These are phyloP conservation scores for Exophiala sideris DNA, from an alignment of 2,329 filamentous ascomycete genomes.

Conservation along the genomic window DNA sequence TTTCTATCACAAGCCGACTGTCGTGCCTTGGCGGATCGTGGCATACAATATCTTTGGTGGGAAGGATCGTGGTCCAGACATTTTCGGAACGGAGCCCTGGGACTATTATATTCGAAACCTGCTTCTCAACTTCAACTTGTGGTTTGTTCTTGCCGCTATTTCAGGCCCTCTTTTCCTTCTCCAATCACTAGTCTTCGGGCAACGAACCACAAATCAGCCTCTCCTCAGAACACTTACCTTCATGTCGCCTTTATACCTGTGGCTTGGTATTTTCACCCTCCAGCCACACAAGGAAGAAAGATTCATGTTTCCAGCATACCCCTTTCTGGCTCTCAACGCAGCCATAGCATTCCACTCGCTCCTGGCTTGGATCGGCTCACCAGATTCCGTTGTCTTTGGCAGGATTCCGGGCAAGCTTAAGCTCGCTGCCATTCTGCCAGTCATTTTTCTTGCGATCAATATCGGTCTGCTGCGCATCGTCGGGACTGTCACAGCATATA, in stretches of 20 bases:
- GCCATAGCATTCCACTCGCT: slow-evolving; percentile 79
- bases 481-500: slow-evolving; percentile 77
- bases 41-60: slow-evolving; percentile 90
- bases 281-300: slow-evolving; percentile 97
- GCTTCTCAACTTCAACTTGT: slow-evolving; percentile 89
- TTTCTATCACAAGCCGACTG: slow-evolving; percentile 75
- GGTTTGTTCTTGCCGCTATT: slow-evolving; percentile 76
- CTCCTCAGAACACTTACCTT: slow-evolving; percentile 74
- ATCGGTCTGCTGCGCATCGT: slow-evolving; percentile 68
- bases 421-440: slow-evolving; percentile 42
- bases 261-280: slow-evolving; percentile 83
- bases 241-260: slow-evolving; percentile 84
- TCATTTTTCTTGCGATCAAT: slow-evolving; percentile 61
- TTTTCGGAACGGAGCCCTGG: slow-evolving; percentile 96
- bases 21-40: slow-evolving; percentile 90
- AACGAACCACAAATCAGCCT: slow-evolving; percentile 59
- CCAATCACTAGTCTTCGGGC: slow-evolving; percentile 64
- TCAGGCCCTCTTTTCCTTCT: slow-evolving; percentile 72
- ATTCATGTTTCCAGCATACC: slow-evolving; percentile 98
- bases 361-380: slow-evolving; percentile 69
- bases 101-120: slow-evolving; percentile 93
- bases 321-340: slow-evolving; percentile 83
- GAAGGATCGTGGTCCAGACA: slow-evolving; percentile 73
- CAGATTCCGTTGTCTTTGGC: slow-evolving; percentile 65
- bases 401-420: slow-evolving; percentile 75